These are phyloP conservation scores for Byssochlamys sp. DNA, from an alignment of 2,329 filamentous ascomycete genomes.

Conservation along the genomic window DNA sequence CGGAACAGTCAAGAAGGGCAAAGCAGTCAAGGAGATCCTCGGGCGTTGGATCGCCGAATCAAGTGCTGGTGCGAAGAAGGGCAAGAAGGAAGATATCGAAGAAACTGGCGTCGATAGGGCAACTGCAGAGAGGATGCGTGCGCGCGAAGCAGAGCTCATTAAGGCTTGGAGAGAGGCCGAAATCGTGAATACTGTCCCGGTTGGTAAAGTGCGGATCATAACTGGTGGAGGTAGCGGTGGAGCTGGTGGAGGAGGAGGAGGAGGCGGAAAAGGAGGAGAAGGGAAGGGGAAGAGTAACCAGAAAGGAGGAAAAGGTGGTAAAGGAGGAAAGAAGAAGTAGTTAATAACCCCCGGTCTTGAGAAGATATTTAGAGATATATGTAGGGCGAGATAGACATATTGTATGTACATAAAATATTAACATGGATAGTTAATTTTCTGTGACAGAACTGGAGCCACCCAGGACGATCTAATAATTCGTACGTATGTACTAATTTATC, in stretches of 20 bases:
- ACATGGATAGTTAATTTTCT: no score
- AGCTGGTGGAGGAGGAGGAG: constrained; percentile 25
- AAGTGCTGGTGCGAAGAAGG: constrained; percentile 27
- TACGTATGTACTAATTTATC: no score
- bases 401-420: neutral
- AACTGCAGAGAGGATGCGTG: constrained; percentile 70
- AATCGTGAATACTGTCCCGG: constrained; percentile 68
- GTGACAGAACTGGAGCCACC: no score
- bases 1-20: constrained; percentile 81
- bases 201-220: constrained; percentile 71
- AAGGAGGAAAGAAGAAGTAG: constrained; percentile 34
- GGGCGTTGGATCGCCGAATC: constrained; percentile 65
- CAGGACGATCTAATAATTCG: no score
- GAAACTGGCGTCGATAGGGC: constrained; percentile 40
- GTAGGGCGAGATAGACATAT: neutral
- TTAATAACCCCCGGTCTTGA: neutral
- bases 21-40: constrained; percentile 84
- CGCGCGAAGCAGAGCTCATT: constrained; percentile 74
- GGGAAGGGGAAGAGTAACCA: constrained; percentile 12
- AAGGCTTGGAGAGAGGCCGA: constrained; percentile 73
- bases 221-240: constrained; percentile 48
- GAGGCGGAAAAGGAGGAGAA: constrained; percentile 22
- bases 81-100: constrained; percentile 47
- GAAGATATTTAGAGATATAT: neutral
- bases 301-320: constrained; percentile 17